phyloP scores from a whole-genome alignment of 495 filamentous ascomycete genomes.

The Echria macrotheca region DNA sequence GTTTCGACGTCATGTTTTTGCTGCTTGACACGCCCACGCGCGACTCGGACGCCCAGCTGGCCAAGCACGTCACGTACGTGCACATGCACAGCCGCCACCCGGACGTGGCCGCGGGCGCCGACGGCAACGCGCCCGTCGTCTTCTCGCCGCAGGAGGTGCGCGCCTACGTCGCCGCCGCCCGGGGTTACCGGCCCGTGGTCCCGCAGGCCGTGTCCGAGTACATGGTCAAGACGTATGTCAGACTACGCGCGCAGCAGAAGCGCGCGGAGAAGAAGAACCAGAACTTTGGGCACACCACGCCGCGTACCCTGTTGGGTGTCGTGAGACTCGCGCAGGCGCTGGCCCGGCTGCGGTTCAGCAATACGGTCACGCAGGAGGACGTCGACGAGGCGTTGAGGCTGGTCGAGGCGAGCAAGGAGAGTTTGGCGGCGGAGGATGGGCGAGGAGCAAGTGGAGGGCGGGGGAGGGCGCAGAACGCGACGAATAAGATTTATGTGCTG shows the following conservation, averaged over 20 bases:
- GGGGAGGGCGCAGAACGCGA: slow-evolving; percentile 68
- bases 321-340: slow-evolving; percentile 91
- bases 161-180: slow-evolving; percentile 89
- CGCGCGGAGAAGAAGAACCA: slow-evolving; percentile 80
- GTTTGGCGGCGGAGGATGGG: slow-evolving; percentile 63
- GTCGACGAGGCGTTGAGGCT: slow-evolving; percentile 92
- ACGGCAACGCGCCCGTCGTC: slow-evolving; percentile 47
- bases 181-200: slow-evolving; percentile 79
- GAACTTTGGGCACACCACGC: slow-evolving; percentile 87
- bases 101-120: slow-evolving; percentile 53
- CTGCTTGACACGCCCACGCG: slow-evolving; percentile 88
- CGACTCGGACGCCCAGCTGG: slow-evolving; percentile 88
- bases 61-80: slow-evolving; percentile 90
- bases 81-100: slow-evolving; percentile 97
- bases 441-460: slow-evolving; percentile 42
- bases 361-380: slow-evolving; percentile 79
- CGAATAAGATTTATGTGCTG: slow-evolving; percentile 88
- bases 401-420: slow-evolving; percentile 86
- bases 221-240: slow-evolving; percentile 92
- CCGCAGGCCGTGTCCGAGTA: slow-evolving; percentile 84
- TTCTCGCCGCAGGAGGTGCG: slow-evolving; percentile 90
- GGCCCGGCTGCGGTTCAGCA: slow-evolving; percentile 84
- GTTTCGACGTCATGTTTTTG: slow-evolving; percentile 95
- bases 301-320: slow-evolving; percentile 87
- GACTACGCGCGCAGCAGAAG: slow-evolving; percentile 82